Conservation (phyloP, 2,329 filamentous ascomycete species). For the Camptophora hylomeconis region DNA sequence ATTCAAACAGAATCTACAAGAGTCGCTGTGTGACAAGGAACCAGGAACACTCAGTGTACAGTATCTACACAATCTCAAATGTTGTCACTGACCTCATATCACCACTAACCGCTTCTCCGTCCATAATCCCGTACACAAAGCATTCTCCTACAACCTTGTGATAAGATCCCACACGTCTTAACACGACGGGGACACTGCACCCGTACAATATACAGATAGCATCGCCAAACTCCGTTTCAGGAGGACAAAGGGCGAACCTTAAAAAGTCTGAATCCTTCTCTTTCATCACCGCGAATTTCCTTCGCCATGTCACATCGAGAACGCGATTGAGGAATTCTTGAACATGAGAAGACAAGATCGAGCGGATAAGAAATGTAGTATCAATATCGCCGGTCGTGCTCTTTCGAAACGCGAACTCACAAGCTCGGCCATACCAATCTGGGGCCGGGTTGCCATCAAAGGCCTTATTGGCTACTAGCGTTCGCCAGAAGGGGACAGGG, state of each 20-base stretch:
- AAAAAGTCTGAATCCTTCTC: too few relatives aligned
- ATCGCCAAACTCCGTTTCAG: conserved; percentile 14
- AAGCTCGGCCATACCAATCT: conserved; percentile 5
- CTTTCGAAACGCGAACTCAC: conserved; percentile 5
- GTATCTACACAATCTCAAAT: too few relatives aligned
- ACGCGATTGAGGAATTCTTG: too few relatives aligned
- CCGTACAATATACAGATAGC: conserved; percentile 21
- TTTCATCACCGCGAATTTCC: too few relatives aligned
- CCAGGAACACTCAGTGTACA: too few relatives aligned
- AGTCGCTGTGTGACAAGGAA: too few relatives aligned
- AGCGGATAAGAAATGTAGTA: conserved; percentile 3
- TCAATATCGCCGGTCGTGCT: conserved; percentile 3
- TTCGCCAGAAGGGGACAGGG: conserved; percentile 9
- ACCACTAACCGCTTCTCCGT: conserved; percentile 18
- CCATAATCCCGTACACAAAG: conserved; percentile 18
- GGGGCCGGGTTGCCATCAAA: conserved; percentile 6
- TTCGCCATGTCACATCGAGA: too few relatives aligned
- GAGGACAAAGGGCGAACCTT: conserved; percentile 2
- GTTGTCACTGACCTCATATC: too few relatives aligned
- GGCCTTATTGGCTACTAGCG: conserved; percentile 7
- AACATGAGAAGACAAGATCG: too few relatives aligned
- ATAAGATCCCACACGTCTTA: conserved; percentile 11
- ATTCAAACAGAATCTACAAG: too few relatives aligned
- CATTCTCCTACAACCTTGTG: conserved; percentile 17
- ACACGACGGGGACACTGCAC: conserved; percentile 23